Base-by-base conservation (phyloP, 306 rosid genomes). In the Elaeagnus macrophylla region DNA sequence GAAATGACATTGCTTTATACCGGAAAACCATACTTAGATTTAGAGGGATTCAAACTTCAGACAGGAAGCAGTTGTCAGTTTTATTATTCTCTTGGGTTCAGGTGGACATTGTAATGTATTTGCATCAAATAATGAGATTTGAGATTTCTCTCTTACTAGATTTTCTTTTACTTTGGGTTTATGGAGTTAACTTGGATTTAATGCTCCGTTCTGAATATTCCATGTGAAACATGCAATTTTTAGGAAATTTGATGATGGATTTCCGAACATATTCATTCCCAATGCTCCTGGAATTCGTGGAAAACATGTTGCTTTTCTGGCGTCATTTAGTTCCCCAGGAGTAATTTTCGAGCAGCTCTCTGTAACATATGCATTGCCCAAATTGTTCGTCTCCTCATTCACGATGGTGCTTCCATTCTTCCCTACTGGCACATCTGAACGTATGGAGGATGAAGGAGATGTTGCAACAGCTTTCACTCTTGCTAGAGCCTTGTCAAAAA, bases 371-470 rank as follows among this genome's bases (percentile, higher is more conserved):
- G 96, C 96, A 5, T 70, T 91, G 79, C 99, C 99, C 19, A 91
- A 91, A 57, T 56, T 91, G 75, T 91, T 91, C 66, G 48, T 91
- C 49, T 61, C 96, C 20, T 91, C 99, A 7, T 91, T 91, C 67
- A 76, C 96, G 20, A 88, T 91, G 40, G 99, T 91, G 63, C 96
- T 87, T 67, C 99, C 99, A 0, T 91, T 91, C 64, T 91, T 91
- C 60, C 96, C 99, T 3, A 91, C 99, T 1, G 96, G 99, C 51
- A 87, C 99, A 44, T 84, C 87, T 1, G 96, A 91, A 61, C 84
- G 99, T 4, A 91, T 91, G 99, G 99, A 91, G 78, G 99, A 91
- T 44, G 99, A 91, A 78, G 99, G 99, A 54, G 99, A 91, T 77
- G 78, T 91, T 12, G 99, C 99, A 51, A 91, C 99, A 1, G 99